Conservation (phyloP, 106 monocot genomes). For the Phalaenopsis equestris region DNA sequence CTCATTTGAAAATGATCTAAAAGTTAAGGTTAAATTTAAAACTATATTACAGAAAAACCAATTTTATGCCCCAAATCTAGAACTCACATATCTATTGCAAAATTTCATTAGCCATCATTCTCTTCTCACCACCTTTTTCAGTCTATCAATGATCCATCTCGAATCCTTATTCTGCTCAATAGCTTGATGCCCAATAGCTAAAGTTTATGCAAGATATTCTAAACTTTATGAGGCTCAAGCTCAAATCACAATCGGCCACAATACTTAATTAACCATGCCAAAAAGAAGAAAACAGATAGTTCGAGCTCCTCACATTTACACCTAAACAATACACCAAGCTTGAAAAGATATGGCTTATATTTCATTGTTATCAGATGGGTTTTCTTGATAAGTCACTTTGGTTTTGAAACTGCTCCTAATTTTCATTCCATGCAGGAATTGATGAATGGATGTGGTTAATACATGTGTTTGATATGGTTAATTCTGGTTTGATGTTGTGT, state of each 20-base stretch:
- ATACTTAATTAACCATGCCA: neutral
- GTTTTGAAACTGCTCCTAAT: neutral
- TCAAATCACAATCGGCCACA: neutral
- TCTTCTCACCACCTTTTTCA: neutral
- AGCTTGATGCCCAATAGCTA: neutral
- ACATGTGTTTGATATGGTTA: neutral
- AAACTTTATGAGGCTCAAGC: neutral
- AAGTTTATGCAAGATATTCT: neutral
- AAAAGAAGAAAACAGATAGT: neutral
- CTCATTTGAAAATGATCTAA: neutral
- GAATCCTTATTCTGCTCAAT: neutral
- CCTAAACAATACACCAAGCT: neutral
- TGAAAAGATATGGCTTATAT: constrained; percentile 2
- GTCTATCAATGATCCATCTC: neutral
- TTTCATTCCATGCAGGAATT: neutral
- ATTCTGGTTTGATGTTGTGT: neutral
- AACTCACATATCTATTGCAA: neutral
- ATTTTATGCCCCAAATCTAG: neutral
- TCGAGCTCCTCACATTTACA: neutral
- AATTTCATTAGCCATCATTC: neutral
- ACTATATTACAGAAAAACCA: neutral
- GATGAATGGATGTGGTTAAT: neutral
- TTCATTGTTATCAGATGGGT: neutral
- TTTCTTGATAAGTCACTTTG: neutral
- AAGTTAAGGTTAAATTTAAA: neutral